Evolutionary conservation across 441 rosid species (phyloP).

Genomic region (Populus tomentosa): DNA sequence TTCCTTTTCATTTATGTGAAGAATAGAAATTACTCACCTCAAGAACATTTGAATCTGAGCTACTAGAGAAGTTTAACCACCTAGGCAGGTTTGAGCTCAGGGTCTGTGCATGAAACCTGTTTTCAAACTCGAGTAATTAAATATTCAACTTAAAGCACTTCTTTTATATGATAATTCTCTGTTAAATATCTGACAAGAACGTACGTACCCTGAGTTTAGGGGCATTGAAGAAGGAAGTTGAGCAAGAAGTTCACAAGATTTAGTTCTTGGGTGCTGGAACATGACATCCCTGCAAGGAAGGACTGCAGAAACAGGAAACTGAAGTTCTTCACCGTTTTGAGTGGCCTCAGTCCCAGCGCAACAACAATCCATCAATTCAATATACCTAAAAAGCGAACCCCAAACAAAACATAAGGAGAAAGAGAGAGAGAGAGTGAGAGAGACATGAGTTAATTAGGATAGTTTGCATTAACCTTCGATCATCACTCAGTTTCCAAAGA

Average conservation of each 20-base stretch:
- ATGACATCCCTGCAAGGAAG: slow-evolving; percentile 61
- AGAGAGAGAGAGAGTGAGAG: neutral
- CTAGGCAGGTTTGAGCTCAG: slow-evolving; percentile 58
- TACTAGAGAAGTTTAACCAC: slow-evolving; percentile 61
- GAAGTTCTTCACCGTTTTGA: slow-evolving; percentile 37
- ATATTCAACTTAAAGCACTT: neutral
- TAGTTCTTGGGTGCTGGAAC: slow-evolving; percentile 61
- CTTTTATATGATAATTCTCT: neutral
- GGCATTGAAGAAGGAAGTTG: slow-evolving; percentile 66
- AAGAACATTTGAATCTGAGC: slow-evolving; percentile 37
- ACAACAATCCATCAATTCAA: slow-evolving; percentile 83
- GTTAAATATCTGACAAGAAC: slow-evolving; percentile 20
- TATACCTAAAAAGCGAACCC: slow-evolving; percentile 29
- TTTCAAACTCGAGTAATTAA: neutral
- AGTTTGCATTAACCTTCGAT: slow-evolving; percentile 56
- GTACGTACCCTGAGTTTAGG: slow-evolving; percentile 63
- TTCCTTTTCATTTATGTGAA: neutral
- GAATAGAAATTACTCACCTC: slow-evolving; percentile 33
- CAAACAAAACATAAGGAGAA: neutral
- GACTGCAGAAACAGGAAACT: slow-evolving; percentile 35
- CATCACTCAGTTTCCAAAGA: slow-evolving; percentile 73
- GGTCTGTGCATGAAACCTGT: slow-evolving; percentile 60
- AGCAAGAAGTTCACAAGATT: slow-evolving; percentile 65
- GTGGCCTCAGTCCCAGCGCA: slow-evolving; percentile 53
- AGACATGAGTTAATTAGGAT: neutral